Percentiles rank a stretch among this genome's conserved stretches.
Conservation (phyloP, 305 asterid species). For the Salvia sclarea region DNA sequence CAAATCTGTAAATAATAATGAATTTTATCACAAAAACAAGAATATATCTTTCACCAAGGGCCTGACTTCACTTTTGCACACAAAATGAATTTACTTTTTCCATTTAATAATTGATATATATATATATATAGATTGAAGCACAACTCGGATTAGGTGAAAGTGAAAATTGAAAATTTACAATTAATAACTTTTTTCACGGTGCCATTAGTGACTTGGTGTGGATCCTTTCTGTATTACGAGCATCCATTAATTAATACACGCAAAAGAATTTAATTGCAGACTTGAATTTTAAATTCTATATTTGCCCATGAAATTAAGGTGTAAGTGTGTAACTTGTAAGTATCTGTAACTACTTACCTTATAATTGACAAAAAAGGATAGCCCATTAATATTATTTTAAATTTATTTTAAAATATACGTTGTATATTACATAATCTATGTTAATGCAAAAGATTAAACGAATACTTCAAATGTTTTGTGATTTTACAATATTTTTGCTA, state of each 20-base stretch:
- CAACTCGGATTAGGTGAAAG: conserved; percentile 9
- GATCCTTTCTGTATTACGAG: not conserved
- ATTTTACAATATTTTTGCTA: too few relatives aligned
- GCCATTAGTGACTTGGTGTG: conserved; percentile 19
- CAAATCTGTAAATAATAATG: conserved; percentile 13
- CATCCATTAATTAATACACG: conserved; percentile 7
- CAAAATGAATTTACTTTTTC: not conserved
- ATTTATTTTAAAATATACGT: too few relatives aligned
- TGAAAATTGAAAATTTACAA: conserved; percentile 20
- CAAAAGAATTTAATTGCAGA: conserved; percentile 19
- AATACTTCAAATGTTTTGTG: too few relatives aligned
- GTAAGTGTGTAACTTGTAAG: too few relatives aligned
- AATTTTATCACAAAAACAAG: not conserved
- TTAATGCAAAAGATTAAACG: too few relatives aligned
- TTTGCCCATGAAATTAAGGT: not conserved
- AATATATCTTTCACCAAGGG: not conserved
- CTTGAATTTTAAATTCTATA: conserved; percentile 24
- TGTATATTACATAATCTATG: too few relatives aligned
- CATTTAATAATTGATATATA: not conserved
- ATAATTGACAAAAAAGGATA: not conserved
- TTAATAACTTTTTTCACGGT: conserved; percentile 16
- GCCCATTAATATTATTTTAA: too few relatives aligned
- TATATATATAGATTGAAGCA: conserved; percentile 12
- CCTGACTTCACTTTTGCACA: not conserved
- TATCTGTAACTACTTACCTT: not conserved